Evolutionary conservation across 2,329 filamentous ascomycete species (phyloP), one percentile per base, ranked within the genome.

Genomic region (Pestalotiopsis sp.): DNA sequence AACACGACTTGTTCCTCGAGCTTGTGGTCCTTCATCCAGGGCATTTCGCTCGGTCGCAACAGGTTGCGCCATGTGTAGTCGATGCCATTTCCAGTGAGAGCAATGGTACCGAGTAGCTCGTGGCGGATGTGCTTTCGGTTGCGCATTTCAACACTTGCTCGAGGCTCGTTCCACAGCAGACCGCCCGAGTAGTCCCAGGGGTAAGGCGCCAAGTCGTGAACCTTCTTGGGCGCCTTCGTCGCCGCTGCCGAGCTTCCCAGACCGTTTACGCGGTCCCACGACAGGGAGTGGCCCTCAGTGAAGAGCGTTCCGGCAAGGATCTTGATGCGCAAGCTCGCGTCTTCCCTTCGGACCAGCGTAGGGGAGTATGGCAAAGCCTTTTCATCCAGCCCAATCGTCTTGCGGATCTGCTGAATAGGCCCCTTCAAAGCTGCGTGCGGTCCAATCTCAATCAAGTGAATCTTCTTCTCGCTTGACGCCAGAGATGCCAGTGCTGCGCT

Each of bases 11-110:
- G 82, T 70, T 79, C 82, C 58, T 84, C 79, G 68, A 87, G 83
- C 58, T 78, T 73, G 73, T 87, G 86, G 70, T 87, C 84, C 57
- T 82, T 77, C 9, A 85, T 79, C 74, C 87, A 88, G 2, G 81
- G 80, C 1, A 80, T 60, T 64, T 82, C 78, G 12, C 71, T 72
- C 7, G 77, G 72, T n/a, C 77, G 77, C 25, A 81, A 69, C n/a
- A 80, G 74, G 60, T 81, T 78, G 1, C 79, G 75, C 79, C 79
- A 82, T 4, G 73, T 73, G 0, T 79, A 79, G 45, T 78, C 74
- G 6, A 67, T 70, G n/a, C 77, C 73, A 57, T 75, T 75, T 17
- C 74, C 74, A 2, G 77, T 78, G 0, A 76, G 70, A 0, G 76
- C 75, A 2, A 73, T 72, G 0, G 76, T 74, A 2, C 83, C 83